These are phyloP conservation scores for Leptographium lundbergii DNA, from an alignment of 2,329 filamentous ascomycete genomes.

Conservation along the genomic window DNA sequence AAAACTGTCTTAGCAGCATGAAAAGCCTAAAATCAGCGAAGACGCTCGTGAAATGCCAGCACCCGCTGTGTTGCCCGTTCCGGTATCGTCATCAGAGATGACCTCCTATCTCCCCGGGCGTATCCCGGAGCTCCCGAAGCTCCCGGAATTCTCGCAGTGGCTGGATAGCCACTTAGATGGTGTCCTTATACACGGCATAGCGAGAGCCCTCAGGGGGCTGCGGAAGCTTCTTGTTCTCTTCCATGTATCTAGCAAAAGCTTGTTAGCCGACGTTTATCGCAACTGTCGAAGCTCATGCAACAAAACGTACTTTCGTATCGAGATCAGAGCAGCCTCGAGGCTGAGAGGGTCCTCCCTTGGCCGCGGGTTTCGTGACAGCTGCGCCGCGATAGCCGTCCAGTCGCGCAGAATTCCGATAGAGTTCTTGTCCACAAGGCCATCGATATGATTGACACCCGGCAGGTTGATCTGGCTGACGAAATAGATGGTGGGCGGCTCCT, in stretches of 20 bases:
- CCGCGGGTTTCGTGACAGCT: slow-evolving; percentile 30
- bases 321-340: slow-evolving; percentile 22
- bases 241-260: slow-evolving; percentile 65
- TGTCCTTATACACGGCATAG: slow-evolving; percentile 20
- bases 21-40: background rate
- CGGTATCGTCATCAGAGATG: background rate
- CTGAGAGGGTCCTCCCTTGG: slow-evolving; percentile 21
- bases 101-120: background rate
- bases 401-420: slow-evolving; percentile 75
- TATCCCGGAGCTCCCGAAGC: too few species aligned
- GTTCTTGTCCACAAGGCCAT: slow-evolving; percentile 72
- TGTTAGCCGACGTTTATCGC: slow-evolving; percentile 5
- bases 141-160: background rate
- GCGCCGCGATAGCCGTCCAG: slow-evolving; percentile 94
- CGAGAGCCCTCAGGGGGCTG: slow-evolving; percentile 78
- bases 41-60: slow-evolving; percentile 1
- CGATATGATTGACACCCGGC: slow-evolving; percentile 75
- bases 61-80: background rate
- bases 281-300: background rate
- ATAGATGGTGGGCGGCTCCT: slow-evolving; percentile 75
- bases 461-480: slow-evolving; percentile 94
- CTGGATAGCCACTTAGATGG: slow-evolving; percentile 1
- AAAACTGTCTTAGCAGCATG: background rate
- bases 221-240: slow-evolving; percentile 87
- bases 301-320: slow-evolving; percentile 18